Evolutionary conservation across 768 basidiomycete genomes (phyloP).

Genomic region (Zangia roseola): DNA sequence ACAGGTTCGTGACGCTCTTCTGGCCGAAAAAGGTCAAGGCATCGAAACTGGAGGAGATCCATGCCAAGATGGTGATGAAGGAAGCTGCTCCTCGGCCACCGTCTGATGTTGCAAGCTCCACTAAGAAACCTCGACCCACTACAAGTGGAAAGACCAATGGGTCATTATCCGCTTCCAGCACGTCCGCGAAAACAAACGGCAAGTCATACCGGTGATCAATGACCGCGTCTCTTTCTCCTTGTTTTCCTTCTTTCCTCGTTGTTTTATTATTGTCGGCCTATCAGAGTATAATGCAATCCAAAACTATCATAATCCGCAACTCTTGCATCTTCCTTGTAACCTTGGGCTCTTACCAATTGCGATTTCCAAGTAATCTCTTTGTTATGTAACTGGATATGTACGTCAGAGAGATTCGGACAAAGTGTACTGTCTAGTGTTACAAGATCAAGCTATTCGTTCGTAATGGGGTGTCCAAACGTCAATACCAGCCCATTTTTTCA

Average conservation of each 20-base stretch:
- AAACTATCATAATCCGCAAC: constrained; percentile 26
- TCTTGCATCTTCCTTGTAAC: constrained; percentile 23
- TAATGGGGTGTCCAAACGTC: not conserved
- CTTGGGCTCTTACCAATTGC: constrained; percentile 17
- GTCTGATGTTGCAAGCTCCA: constrained; percentile 42
- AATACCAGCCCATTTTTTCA: constrained; percentile 10
- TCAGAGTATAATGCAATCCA: constrained; percentile 23
- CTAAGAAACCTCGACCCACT: constrained; percentile 61
- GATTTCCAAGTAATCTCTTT: constrained; percentile 13
- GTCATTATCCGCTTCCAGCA: constrained; percentile 41
- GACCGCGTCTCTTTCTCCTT: constrained; percentile 18
- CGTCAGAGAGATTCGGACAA: not conserved
- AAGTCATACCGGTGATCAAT: constrained; percentile 55
- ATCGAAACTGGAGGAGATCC: constrained; percentile 89
- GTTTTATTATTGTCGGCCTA: constrained; percentile 23
- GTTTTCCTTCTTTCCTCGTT: constrained; percentile 17
- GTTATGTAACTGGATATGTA: constrained; percentile 13
- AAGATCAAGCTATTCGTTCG: constrained; percentile 16
- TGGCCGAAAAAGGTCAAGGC: constrained; percentile 98
- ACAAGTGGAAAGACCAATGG: constrained; percentile 53
- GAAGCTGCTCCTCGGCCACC: constrained; percentile 66
- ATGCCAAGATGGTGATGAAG: constrained; percentile 94
- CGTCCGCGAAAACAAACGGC: constrained; percentile 54
- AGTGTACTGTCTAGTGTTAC: constrained; percentile 20
- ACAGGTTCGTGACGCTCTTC: constrained; percentile 90